Base-by-base conservation (phyloP, 306 rosid species). In the Vigna angularis region DNA sequence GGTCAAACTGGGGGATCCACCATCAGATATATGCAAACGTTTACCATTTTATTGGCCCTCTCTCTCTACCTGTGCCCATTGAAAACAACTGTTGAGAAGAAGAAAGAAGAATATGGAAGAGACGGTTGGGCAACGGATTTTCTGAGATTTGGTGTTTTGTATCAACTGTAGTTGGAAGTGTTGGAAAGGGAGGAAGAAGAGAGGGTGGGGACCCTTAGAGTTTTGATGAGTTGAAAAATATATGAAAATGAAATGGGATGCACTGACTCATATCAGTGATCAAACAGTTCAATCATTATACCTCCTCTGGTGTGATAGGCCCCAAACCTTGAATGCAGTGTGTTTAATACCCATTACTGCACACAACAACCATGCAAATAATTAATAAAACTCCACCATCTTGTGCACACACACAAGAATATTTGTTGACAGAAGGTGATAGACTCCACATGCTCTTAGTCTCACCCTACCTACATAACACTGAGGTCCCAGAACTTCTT, bases 351-450 rank as follows among this genome's bases (percentile, higher is more conserved):
- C 67, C 91, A 85, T 90, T 81, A 93, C 76, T 87, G 58, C 96
- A 65, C 78, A 72, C 98, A 93, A 82, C 98, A 34, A 90, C 93
- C 89, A 66, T 72, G 79, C 87, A 88, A 83, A 88, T 85, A 81
- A 85, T 88, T 57, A 66, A 80, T 66, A 75, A 36, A 69, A 66
- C 72, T 52, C 32, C 58, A 59, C 51, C 50, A 13, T 20, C 62
- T 57, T 80, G 55, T 45, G 69, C 52, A 10, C 71, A 59, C 44
- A 48, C 44, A 48, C 0, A 62, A 74, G 91, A 79, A 88, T 85
- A 82, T 89, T 85, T 87, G 86, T 82, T 87, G 81, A 74, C 75
- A 85, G 82, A 30, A 58, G 69, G 20, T 64, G 7, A 64, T 61
- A 74, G 64, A 36, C 12, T 47, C 38, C 86, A 79, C 74, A 74